These are phyloP conservation scores for Eucalyptus grandis DNA, from an alignment of 345 rosid genomes.

Conservation along the genomic window DNA sequence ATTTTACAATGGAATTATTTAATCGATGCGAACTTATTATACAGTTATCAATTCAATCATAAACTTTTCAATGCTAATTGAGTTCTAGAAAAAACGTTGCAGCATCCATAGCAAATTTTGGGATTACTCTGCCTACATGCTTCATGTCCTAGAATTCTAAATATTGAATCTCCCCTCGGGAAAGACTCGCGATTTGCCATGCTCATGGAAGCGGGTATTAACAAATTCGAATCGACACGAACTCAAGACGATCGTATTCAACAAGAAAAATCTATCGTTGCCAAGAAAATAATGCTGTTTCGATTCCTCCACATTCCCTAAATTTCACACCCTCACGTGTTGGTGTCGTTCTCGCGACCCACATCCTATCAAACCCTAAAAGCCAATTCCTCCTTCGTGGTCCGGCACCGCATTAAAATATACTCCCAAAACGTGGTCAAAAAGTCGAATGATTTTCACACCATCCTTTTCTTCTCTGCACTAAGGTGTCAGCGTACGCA, in stretches of 20 bases:
- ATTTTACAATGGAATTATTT: background rate
- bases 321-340: background rate
- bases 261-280: background rate
- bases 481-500: background rate
- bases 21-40: rapidly evolving
- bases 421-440: background rate
- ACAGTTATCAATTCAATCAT: rapidly evolving
- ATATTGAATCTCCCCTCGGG: background rate
- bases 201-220: background rate
- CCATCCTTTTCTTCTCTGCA: background rate
- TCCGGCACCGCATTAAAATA: background rate
- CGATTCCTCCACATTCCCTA: background rate
- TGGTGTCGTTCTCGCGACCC: background rate
- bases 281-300: background rate
- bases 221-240: background rate
- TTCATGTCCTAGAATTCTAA: background rate
- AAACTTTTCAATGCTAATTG: rapidly evolving
- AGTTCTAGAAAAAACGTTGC: background rate
- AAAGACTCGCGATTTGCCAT: background rate
- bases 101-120: background rate
- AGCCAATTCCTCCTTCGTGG: background rate
- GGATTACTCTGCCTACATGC: background rate
- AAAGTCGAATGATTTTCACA: background rate
- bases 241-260: background rate
- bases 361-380: background rate